A percentile compares a stretch with the other conserved stretches of the same genome.
Evolutionary conservation across 2,329 filamentous ascomycete species (phyloP).

Genomic region (Xylaria sp.): DNA sequence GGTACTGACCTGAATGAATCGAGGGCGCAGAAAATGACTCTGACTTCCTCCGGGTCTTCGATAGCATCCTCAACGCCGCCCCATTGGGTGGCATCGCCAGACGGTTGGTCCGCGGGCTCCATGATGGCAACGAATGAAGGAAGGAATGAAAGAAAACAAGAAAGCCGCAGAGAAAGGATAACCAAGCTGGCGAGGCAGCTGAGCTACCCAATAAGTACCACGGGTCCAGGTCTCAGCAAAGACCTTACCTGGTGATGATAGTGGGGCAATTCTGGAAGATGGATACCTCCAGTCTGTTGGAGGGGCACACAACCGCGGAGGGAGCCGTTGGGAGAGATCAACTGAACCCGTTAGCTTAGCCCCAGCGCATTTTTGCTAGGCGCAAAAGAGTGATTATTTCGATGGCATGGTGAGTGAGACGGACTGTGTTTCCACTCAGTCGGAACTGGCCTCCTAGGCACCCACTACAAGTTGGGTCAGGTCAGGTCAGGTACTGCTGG

Average conservation of each 20-base stretch:
- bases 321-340: conserved; percentile 4
- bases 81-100: conserved; percentile 51
- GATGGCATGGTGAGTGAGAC: conserved; percentile 9
- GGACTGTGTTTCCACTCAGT: background rate
- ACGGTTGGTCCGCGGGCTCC: conserved; percentile 12
- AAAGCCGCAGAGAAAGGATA: conserved; percentile 14
- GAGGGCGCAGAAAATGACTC: conserved; percentile 77
- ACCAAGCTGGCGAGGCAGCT: conserved; percentile 1
- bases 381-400: background rate
- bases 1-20: conserved; percentile 83
- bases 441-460: background rate
- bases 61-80: conserved; percentile 65
- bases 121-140: conserved; percentile 8
- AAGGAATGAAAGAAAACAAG: conserved; percentile 1
- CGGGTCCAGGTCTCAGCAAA: background rate
- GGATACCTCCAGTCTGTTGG: conserved; percentile 13
- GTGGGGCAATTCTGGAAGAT: conserved; percentile 15
- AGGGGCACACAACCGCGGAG: conserved; percentile 14
- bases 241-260: conserved; percentile 8
- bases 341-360: conserved; percentile 7
- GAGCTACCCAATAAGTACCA: background rate
- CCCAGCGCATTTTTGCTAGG: conserved; percentile 10
- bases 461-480: background rate
- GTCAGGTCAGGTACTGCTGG: too few species aligned
- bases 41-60: conserved; percentile 77